Conservation (phyloP, 352 stramenopile species). For the Globisporangium nagaii region DNA sequence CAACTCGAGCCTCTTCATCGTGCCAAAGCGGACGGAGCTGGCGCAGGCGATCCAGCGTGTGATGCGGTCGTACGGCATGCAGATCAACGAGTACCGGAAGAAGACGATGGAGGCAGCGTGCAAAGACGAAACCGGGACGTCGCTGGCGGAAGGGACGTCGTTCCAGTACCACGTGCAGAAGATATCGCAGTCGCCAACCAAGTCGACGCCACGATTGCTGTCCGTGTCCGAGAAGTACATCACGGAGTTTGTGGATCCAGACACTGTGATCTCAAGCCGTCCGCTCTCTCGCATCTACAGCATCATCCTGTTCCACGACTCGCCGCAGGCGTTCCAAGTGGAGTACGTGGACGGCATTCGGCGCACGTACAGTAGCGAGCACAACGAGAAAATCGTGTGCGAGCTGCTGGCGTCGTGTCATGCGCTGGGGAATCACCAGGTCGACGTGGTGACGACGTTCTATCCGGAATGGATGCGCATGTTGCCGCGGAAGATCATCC, state of each 20-base stretch:
- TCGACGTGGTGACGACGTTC: conserved; percentile 45
- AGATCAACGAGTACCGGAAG: conserved; percentile 81
- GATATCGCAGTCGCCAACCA: conserved; percentile 36
- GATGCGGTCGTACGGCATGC: conserved; percentile 75
- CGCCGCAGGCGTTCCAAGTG: conserved; percentile 61
- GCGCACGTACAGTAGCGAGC: conserved; percentile 57
- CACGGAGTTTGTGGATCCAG: conserved; percentile 45
- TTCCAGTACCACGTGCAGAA: conserved; percentile 72
- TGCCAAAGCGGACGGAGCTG: conserved; percentile 58
- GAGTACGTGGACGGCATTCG: conserved; percentile 70
- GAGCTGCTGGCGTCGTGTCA: conserved; percentile 73
- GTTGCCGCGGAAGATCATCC: conserved; percentile 70
- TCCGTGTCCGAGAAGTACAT: conserved; percentile 71
- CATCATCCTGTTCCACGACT: conserved; percentile 60
- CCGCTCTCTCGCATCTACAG: conserved; percentile 67
- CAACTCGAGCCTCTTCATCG: conserved; percentile 78
- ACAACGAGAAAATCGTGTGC: conserved; percentile 71
- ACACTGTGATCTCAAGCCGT: conserved; percentile 59
- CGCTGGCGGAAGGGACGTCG: conserved; percentile 30
- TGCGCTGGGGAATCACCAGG: conserved; percentile 63
- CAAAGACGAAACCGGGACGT: conserved; percentile 33
- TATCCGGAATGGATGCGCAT: conserved; percentile 56
- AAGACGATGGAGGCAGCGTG: conserved; percentile 63
- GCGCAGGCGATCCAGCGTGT: conserved; percentile 61
- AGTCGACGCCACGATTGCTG: conserved; percentile 34